Base-by-base conservation (phyloP, 1,284 basidiomycete genomes). In the Tausonia pullulans region DNA sequence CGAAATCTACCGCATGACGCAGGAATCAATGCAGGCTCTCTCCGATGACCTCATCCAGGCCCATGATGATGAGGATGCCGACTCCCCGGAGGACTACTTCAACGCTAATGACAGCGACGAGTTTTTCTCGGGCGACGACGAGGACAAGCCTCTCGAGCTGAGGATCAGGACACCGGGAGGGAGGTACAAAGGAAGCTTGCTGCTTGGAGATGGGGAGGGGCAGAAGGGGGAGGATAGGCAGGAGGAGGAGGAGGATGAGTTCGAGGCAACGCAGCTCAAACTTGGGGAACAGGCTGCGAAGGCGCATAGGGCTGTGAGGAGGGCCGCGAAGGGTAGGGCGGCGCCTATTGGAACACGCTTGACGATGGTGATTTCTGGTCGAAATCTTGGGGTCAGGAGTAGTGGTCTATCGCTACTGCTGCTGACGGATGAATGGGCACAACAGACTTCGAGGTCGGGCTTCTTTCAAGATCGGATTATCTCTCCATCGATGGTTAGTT, bases 391-490 rank as follows among this genome's bases (percentile, higher is more conserved):
- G 27, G 27, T 27, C 27, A 27, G 27, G 27, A 27, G 27, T 1
- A 27, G 27, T 27, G 27, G 27, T 27, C 2, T 1, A 2, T 27
- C 27, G 1, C 27, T 27, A 27, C 27, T 27, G 27, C 27, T 27
- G 27, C 27, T 27, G 27, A 27, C 27, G 27, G 27, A 27, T 27
- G 27, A 27, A 27, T 27, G 27, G 27, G 27, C 27, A 27, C 27
- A 27, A 27, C 2, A 27, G 92, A 96, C 94, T 3, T 93, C 89
- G 72, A 83, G 94, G 60, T 89, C 90, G 16, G 93, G 91, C 5
- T 96, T 91, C 76, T 95, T 96, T 80, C 90, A 93, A 73, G 90
- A 94, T 71, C 81, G 90, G 67, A 87, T 94, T 70, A 84, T 96
- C 66, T 86, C 90, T 13, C 91, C 92, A 0, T 87, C 86, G 71